Conservation (phyloP, 257 asterid species). For the Ophiorrhiza pumila region DNA sequence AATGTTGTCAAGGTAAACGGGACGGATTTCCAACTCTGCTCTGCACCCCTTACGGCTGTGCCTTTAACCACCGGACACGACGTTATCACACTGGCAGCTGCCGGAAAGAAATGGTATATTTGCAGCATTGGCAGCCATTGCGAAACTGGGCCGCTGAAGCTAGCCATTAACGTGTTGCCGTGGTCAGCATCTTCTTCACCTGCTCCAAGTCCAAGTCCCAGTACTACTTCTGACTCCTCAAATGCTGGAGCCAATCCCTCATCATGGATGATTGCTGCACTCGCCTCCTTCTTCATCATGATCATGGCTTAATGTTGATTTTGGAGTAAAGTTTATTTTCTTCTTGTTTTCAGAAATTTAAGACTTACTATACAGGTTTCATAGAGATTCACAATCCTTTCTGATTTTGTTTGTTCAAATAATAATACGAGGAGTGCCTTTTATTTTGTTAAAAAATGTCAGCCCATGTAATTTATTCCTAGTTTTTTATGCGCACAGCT, state of each 20-base stretch:
- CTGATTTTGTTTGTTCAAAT: too few species aligned
- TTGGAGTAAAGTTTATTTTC: background rate
- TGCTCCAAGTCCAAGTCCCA: slow-evolving; percentile 20
- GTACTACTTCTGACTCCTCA: background rate
- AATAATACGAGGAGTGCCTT: too few species aligned
- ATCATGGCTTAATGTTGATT: slow-evolving; percentile 1
- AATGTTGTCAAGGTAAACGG: slow-evolving; percentile 35
- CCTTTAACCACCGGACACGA: slow-evolving; percentile 22
- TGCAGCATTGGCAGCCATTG: slow-evolving; percentile 28
- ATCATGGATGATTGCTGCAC: slow-evolving; percentile 18
- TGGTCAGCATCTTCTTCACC: background rate
- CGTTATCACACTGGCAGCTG: slow-evolving; percentile 14
- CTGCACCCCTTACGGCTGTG: slow-evolving; percentile 1
- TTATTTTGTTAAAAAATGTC: too few species aligned
- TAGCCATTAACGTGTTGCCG: slow-evolving; percentile 31
- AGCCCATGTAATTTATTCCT: too few species aligned
- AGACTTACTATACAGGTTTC: too few species aligned
- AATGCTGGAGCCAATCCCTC: slow-evolving; percentile 14
- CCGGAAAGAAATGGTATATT: slow-evolving; percentile 45
- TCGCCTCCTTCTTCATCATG: slow-evolving; percentile 8
- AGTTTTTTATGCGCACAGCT: too few species aligned
- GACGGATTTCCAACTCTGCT: slow-evolving; percentile 28
- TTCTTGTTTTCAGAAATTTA: background rate
- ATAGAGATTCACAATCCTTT: too few species aligned
- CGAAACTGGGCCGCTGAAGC: slow-evolving; percentile 31